Evolutionary conservation across 306 rosid species (phyloP).

Genomic region (Chamaecrista fasciculata): DNA sequence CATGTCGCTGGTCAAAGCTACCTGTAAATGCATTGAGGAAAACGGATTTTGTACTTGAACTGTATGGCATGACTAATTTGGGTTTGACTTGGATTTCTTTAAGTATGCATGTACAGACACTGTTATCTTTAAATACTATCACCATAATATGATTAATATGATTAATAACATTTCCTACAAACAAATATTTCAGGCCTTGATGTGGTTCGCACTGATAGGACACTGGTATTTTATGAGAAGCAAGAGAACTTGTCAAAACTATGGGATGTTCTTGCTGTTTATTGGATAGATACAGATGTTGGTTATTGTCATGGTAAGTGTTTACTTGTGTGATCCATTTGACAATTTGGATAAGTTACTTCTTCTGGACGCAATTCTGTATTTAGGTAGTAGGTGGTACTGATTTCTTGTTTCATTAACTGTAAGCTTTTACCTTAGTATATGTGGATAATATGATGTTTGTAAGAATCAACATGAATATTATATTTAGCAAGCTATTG

Average conservation of each 20-base stretch:
- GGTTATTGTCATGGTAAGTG: constrained; percentile 94
- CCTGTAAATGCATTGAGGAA: constrained; percentile 13
- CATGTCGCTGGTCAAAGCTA: background rate
- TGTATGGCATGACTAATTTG: constrained; percentile 14
- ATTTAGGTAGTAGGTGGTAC: background rate
- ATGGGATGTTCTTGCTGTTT: constrained; percentile 96
- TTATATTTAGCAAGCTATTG: constrained; percentile 4
- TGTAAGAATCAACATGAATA: background rate
- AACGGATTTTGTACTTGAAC: background rate
- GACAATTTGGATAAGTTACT: constrained; percentile 13
- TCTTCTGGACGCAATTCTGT: constrained; percentile 15
- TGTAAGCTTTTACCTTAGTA: background rate
- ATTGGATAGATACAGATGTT: constrained; percentile 92
- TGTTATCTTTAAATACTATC: constrained; percentile 4
- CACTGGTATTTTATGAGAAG: constrained; percentile 92
- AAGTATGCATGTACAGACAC: background rate
- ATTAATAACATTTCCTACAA: constrained; percentile 15
- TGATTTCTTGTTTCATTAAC: background rate
- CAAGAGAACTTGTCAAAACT: constrained; percentile 84
- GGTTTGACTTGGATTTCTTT: constrained; percentile 12
- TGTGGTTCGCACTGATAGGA: constrained; percentile 94
- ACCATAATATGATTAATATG: background rate
- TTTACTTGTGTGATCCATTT: constrained; percentile 13
- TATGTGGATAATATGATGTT: background rate
- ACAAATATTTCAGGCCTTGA: constrained; percentile 78